Evolutionary conservation across 1,284 basidiomycete species (phyloP).

Genomic region (Ganoderma meredithae): DNA sequence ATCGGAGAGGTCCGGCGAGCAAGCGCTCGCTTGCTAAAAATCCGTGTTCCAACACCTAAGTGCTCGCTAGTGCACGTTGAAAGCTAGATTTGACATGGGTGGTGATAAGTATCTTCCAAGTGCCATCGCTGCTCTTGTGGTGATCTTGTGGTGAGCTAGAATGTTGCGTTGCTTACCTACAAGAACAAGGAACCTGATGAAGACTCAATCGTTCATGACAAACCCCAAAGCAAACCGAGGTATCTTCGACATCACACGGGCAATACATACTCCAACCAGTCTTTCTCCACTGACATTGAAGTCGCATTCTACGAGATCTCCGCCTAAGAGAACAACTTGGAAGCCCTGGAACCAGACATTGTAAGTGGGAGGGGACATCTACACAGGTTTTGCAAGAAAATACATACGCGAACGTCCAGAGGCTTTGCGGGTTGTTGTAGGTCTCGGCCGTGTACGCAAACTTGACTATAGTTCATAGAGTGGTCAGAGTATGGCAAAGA

Average conservation of each 20-base stretch:
- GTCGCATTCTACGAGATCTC: background rate
- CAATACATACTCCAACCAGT: background rate
- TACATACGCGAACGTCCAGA: constrained; percentile 63
- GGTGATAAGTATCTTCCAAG: too few relatives aligned
- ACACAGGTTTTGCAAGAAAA: background rate
- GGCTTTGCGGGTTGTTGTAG: constrained; percentile 67
- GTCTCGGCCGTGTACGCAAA: constrained; percentile 69
- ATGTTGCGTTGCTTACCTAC: background rate
- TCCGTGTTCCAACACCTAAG: too few relatives aligned
- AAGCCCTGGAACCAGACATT: background rate
- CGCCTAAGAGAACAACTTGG: constrained; percentile 4
- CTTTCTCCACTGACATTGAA: background rate
- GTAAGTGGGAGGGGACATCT: background rate
- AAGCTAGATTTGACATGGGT: too few relatives aligned
- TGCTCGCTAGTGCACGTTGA: too few relatives aligned
- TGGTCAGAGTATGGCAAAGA: background rate
- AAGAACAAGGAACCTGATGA: too few relatives aligned
- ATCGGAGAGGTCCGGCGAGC: too few relatives aligned
- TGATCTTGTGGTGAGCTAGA: background rate
- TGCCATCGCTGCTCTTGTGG: too few relatives aligned
- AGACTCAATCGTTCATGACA: background rate
- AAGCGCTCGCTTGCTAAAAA: too few relatives aligned
- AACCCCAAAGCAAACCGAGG: background rate
- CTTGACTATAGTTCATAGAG: constrained; percentile 46
- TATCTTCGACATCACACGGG: background rate